A percentile compares a stretch with the other conserved stretches of the same genome.
phyloP scores from a whole-genome alignment of 345 rosid species.

The Noccaea caerulescens region DNA sequence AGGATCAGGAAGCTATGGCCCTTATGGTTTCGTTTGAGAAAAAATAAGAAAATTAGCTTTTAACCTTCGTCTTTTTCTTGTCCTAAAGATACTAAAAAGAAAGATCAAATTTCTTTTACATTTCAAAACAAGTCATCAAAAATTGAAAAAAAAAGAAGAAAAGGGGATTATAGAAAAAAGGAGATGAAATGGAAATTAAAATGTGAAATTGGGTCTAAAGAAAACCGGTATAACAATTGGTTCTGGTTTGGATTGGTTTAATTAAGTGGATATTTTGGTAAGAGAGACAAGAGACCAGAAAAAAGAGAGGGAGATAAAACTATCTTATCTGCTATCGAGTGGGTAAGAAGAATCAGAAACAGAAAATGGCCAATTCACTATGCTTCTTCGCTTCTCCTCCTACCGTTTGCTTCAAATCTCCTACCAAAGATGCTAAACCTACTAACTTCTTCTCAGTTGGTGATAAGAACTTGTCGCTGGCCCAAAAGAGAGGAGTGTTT shows the following conservation, averaged over 20 bases:
- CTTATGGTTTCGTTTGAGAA: conserved; percentile 1
- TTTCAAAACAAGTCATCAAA: no score
- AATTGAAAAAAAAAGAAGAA: not conserved
- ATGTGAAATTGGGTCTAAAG: conserved; percentile 5
- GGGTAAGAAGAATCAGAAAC: conserved; percentile 42
- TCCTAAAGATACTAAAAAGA: not conserved
- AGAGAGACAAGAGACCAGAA: not conserved
- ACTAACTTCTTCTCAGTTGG: conserved; percentile 25
- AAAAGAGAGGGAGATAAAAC: not conserved
- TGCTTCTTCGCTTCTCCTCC: conserved; percentile 45
- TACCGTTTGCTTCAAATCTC: conserved; percentile 33
- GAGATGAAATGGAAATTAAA: not conserved
- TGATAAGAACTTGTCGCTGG: conserved; percentile 13
- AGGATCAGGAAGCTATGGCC: conserved; percentile 23
- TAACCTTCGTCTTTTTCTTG: conserved; percentile 1
- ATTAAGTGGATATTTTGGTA: conserved; percentile 25
- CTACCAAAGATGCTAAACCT: conserved; percentile 22
- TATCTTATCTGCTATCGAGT: conserved; percentile 45
- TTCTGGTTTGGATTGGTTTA: conserved; percentile 23
- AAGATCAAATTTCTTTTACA: not conserved
- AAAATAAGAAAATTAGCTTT: conserved; percentile 38
- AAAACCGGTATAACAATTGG: conserved; percentile 19
- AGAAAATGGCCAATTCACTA: conserved; percentile 40
- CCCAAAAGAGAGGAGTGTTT: conserved; percentile 47
- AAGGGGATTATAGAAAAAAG: not conserved